Conservation (phyloP, 805 yeast genomes). For the Lachancea cidri region DNA sequence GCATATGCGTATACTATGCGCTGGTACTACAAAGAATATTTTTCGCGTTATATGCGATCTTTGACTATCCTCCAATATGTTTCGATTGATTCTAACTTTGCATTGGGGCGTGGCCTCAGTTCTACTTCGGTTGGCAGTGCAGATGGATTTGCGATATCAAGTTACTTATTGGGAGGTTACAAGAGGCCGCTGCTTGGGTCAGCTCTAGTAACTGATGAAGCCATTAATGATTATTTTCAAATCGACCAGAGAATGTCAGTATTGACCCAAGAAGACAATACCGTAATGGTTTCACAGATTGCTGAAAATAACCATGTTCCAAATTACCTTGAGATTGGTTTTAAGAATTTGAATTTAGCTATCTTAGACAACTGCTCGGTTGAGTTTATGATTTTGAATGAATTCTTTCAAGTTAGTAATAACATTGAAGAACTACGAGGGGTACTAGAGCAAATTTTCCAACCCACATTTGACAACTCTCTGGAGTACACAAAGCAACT, state of each 20-base stretch:
- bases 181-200: conserved; percentile 14
- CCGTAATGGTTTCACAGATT: conserved; percentile 75
- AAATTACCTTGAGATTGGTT: conserved; percentile 69
- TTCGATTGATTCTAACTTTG: conserved; percentile 48
- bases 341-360: conserved; percentile 67
- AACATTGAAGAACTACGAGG: conserved; percentile 41
- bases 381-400: conserved; percentile 68
- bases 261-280: conserved; percentile 47
- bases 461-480: conserved; percentile 48
- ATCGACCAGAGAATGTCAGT: conserved; percentile 58
- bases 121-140: conserved; percentile 26
- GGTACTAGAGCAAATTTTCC: conserved; percentile 46
- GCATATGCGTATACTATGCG: conserved; percentile 87
- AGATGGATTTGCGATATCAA: conserved; percentile 23
- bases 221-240: conserved; percentile 49
- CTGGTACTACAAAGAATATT: conserved; percentile 85
- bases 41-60: conserved; percentile 69
- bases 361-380: conserved; percentile 70
- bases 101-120: conserved; percentile 45
- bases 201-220: conserved; percentile 18
- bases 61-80: conserved; percentile 57
- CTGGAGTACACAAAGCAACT: conserved; percentile 42
- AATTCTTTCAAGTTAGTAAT: conserved; percentile 53
- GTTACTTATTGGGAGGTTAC: conserved; percentile 22
- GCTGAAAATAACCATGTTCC: conserved; percentile 69